These are phyloP conservation scores for Naganishia randhawae DNA, from an alignment of 768 basidiomycete genomes.

Conservation along the genomic window DNA sequence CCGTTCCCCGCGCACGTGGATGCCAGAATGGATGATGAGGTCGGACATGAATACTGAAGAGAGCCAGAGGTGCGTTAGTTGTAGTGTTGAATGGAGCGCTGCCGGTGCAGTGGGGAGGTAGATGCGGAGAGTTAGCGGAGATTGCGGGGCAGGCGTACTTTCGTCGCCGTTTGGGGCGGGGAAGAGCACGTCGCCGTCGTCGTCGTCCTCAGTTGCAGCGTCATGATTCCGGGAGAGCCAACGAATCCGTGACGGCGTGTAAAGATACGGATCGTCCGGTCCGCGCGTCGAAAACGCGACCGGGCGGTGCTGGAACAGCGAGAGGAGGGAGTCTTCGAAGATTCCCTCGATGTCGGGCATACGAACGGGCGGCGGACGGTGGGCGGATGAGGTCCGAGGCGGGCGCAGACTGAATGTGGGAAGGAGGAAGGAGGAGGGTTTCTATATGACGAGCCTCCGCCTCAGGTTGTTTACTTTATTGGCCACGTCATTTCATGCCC, in stretches of 20 bases:
- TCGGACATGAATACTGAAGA: slow-evolving; percentile 44
- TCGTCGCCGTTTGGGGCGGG: neutral
- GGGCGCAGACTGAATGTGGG: neutral
- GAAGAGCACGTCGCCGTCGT: neutral
- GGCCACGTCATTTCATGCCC: slow-evolving; percentile 5
- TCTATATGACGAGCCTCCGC: neutral
- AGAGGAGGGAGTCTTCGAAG: slow-evolving; percentile 30
- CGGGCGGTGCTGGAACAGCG: slow-evolving; percentile 28
- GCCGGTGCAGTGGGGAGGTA: slow-evolving; percentile 41
- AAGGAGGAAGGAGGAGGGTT: neutral
- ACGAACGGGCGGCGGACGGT: too few species aligned
- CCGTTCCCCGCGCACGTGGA: slow-evolving; percentile 25
- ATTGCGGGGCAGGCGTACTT: neutral
- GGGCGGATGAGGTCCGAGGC: neutral
- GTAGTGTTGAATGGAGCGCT: slow-evolving; percentile 40
- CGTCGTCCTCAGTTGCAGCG: neutral
- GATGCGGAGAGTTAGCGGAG: slow-evolving; percentile 29
- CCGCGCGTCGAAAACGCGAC: slow-evolving; percentile 23
- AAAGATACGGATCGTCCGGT: slow-evolving; percentile 23
- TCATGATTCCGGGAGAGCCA: neutral
- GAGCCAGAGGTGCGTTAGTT: slow-evolving; percentile 46
- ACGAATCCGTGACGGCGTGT: slow-evolving; percentile 6
- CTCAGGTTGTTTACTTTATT: neutral
- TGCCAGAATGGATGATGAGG: slow-evolving; percentile 26
- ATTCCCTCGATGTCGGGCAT: slow-evolving; percentile 18